Evolutionary conservation across 192 early-diverging fungal species (phyloP).

Genomic region (Podila clonocystis): DNA sequence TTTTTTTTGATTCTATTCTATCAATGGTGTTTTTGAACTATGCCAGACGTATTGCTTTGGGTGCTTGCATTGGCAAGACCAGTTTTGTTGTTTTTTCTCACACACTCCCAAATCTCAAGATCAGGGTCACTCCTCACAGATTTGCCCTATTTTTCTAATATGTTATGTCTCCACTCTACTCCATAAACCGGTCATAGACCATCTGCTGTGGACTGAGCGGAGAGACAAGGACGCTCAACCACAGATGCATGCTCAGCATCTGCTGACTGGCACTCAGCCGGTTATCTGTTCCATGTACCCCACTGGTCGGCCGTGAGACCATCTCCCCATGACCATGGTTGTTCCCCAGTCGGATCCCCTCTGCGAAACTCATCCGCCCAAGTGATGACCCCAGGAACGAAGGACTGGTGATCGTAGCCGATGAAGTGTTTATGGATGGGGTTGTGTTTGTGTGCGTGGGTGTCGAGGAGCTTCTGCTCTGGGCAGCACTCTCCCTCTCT

Average conservation of each 20-base stretch:
- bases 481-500: background rate
- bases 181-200: slow-evolving; percentile 30
- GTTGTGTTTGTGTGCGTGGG: slow-evolving; percentile 5
- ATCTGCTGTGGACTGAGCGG: slow-evolving; percentile 44
- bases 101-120: no score
- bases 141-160: background rate
- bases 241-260: slow-evolving; percentile 50
- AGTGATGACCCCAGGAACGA: background rate
- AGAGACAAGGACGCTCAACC: slow-evolving; percentile 42
- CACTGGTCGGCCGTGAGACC: slow-evolving; percentile 25
- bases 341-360: background rate
- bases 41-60: no score
- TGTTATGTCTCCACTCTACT: background rate
- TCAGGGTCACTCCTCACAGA: no score
- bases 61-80: no score
- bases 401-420: background rate
- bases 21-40: no score
- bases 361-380: background rate
- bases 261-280: slow-evolving; percentile 34
- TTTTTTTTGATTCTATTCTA: no score
- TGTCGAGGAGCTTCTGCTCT: background rate
- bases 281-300: background rate
- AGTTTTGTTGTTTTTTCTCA: no score
- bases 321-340: background rate
- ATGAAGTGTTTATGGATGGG: background rate